Conservation (phyloP, 2,329 filamentous ascomycete genomes). For the Purpureocillium lavendulum region DNA sequence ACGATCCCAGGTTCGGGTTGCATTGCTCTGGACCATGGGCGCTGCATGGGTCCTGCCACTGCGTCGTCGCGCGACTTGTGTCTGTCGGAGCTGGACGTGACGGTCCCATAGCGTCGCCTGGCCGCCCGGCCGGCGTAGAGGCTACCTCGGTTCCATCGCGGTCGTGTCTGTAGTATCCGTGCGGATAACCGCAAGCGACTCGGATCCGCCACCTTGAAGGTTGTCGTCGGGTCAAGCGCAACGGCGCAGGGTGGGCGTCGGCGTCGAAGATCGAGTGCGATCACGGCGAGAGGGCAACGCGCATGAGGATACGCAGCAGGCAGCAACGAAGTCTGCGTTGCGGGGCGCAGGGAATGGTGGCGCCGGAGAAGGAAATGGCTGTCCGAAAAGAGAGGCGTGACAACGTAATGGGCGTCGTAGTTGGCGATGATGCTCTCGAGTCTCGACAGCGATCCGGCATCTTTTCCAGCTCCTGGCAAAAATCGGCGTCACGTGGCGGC, state of each 20-base stretch:
- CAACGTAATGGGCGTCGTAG: background rate
- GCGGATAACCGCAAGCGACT: conserved; percentile 34
- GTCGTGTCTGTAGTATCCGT: conserved; percentile 27
- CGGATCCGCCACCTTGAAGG: conserved; percentile 24
- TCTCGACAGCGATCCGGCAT: too few species aligned
- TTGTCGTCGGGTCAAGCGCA: conserved; percentile 4
- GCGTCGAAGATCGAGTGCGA: too few species aligned
- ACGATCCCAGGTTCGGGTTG: conserved; percentile 7
- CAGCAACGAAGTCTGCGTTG: background rate
- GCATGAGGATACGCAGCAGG: background rate
- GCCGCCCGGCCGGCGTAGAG: conserved; percentile 26
- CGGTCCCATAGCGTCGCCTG: conserved; percentile 21
- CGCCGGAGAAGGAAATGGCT: background rate
- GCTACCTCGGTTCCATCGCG: conserved; percentile 33
- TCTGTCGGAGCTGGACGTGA: conserved; percentile 12
- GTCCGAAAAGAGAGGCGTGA: background rate
- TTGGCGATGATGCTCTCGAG: background rate
- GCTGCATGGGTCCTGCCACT: conserved; percentile 8
- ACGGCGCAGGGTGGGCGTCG: too few species aligned
- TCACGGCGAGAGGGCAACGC: background rate
- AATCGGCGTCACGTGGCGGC: background rate
- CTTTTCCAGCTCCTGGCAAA: conserved; percentile 1
- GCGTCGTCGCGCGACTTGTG: conserved; percentile 14
- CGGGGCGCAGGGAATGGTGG: too few species aligned
- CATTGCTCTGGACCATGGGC: conserved; percentile 13